Conservation (phyloP, 345 rosid species). For the Isatis tinctoria region DNA sequence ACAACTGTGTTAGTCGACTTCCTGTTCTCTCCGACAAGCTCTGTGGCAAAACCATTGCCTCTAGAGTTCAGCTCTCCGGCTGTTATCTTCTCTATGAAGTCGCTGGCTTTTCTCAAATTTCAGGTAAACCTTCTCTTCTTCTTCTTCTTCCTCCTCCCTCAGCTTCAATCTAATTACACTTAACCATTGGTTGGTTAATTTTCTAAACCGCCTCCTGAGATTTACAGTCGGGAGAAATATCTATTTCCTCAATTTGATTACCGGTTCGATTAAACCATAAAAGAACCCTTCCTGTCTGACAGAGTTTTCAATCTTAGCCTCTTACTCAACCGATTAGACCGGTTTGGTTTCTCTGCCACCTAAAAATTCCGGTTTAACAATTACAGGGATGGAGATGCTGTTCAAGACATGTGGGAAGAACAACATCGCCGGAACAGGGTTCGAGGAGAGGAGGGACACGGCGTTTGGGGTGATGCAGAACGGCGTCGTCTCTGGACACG, state of each 20-base stretch:
- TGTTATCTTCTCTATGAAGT: constrained; percentile 88
- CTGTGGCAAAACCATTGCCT: constrained; percentile 73
- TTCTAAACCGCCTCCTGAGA: not conserved
- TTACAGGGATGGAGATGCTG: constrained; percentile 71
- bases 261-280: not conserved
- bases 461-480: constrained; percentile 63
- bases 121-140: constrained; percentile 24
- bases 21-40: constrained; percentile 71
- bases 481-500: constrained; percentile 72
- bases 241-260: not conserved
- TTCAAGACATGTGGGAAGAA: constrained; percentile 78
- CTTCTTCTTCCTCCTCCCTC: not conserved
- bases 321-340: not conserved
- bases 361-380: not conserved
- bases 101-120: constrained; percentile 73
- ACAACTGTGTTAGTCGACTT: constrained; percentile 84
- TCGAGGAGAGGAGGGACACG: constrained; percentile 81
- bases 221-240: not conserved
- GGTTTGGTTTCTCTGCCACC: not conserved
- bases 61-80: constrained; percentile 80
- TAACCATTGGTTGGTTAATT: not conserved
- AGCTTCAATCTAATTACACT: not conserved
- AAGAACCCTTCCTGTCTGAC: not conserved
- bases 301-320: not conserved
- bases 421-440: constrained; percentile 67